These are phyloP conservation scores for Fonsecaea pedrosoi DNA, from an alignment of 2,329 filamentous ascomycete species.

Conservation along the genomic window DNA sequence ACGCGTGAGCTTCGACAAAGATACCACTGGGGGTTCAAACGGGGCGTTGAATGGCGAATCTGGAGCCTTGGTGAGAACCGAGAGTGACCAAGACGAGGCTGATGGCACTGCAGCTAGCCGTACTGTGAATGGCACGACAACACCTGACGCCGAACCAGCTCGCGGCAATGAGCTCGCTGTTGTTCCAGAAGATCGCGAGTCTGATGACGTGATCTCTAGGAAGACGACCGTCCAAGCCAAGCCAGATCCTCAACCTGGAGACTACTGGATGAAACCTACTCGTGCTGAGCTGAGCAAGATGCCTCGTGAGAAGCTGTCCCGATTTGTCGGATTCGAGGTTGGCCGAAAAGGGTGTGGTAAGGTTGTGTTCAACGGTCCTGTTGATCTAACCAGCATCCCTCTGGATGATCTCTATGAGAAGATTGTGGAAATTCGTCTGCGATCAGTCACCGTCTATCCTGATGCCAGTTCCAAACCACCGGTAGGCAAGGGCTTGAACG, in stretches of 20 bases:
- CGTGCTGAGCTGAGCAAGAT: conserved; percentile 77
- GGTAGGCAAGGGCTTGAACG: conserved; percentile 86
- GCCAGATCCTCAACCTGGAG: conserved; percentile 66
- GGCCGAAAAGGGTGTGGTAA: conserved; percentile 82
- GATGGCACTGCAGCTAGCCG: conserved; percentile 63
- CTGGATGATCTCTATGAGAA: conserved; percentile 79
- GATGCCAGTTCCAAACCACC: conserved; percentile 78
- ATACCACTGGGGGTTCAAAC: conserved; percentile 55
- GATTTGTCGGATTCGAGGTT: conserved; percentile 76
- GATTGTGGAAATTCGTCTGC: conserved; percentile 76
- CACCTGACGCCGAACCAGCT: conserved; percentile 62
- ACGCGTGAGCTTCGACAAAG: conserved; percentile 88
- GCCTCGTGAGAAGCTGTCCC: conserved; percentile 78
- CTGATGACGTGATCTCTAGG: conserved; percentile 54
- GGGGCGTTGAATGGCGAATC: conserved; percentile 48
- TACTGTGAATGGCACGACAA: conserved; percentile 52
- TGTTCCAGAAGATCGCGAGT: conserved; percentile 68
- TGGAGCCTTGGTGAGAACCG: conserved; percentile 60
- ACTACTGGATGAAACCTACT: conserved; percentile 86
- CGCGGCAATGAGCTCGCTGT: conserved; percentile 78
- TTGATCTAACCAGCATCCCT: conserved; percentile 80
- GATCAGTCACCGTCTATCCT: conserved; percentile 87
- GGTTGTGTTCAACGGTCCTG: conserved; percentile 79
- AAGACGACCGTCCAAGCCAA: conserved; percentile 36
- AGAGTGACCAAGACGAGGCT: conserved; percentile 45